Evolutionary conservation across 2,329 filamentous ascomycete species (phyloP).

Genomic region (Torrubiellomyces zombiae): DNA sequence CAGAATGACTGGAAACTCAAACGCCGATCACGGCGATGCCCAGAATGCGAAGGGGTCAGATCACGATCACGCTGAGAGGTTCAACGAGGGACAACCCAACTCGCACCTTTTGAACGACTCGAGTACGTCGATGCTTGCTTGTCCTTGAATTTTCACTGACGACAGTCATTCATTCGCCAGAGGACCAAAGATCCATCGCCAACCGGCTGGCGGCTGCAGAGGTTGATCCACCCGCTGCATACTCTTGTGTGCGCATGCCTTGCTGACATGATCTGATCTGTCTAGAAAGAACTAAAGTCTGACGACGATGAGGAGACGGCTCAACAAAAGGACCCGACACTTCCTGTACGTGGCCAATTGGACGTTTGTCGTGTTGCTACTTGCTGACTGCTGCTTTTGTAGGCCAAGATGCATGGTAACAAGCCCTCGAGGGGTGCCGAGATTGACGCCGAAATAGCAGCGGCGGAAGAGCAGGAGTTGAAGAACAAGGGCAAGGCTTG

Average conservation of each 20-base stretch:
- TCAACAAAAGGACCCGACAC: constrained; percentile 42
- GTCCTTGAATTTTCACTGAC: constrained; percentile 7
- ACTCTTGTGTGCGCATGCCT: no score
- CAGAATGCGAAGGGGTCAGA: constrained; percentile 42
- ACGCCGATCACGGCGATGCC: constrained; percentile 62
- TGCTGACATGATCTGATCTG: background rate
- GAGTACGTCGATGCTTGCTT: constrained; percentile 31
- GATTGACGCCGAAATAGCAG: constrained; percentile 50
- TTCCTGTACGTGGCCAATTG: constrained; percentile 25
- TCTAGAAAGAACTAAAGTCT: constrained; percentile 21
- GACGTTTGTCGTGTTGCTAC: no score
- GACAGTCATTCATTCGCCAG: constrained; percentile 15
- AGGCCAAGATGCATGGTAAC: constrained; percentile 54
- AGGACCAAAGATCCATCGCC: constrained; percentile 55
- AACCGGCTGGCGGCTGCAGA: constrained; percentile 53
- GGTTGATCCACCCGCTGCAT: constrained; percentile 21
- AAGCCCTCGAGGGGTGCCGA: constrained; percentile 56
- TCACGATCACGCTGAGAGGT: constrained; percentile 35
- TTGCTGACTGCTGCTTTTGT: constrained; percentile 2
- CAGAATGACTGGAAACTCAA: constrained; percentile 32
- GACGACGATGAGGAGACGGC: constrained; percentile 22
- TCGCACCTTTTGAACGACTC: constrained; percentile 55
- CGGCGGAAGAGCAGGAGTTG: constrained; percentile 50
- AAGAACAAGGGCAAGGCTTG: constrained; percentile 34
- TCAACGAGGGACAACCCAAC: constrained; percentile 54